Base-by-base conservation (phyloP, 169 alveolate genomes). In the Eimeria sp. region DNA sequence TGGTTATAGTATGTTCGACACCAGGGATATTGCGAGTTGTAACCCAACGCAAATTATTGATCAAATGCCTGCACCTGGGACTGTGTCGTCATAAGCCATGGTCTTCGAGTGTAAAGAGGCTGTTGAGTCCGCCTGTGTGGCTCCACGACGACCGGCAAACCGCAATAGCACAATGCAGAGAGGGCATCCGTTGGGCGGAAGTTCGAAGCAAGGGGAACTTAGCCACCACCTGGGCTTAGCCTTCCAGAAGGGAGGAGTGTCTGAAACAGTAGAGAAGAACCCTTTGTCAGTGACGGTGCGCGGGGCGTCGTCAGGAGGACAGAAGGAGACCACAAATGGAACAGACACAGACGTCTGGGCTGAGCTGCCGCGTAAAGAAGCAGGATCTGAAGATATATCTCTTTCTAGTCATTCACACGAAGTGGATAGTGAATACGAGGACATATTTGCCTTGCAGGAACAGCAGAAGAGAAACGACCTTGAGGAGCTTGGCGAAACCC, bases 271-370 rank as follows among this genome's bases (percentile, higher is more conserved):
- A 6, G 34, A 30, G 22, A 49, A 27, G 6, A 70, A 16, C 3
- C 51, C 80, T 1, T 7, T 16, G 51, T 18, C 4, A 70, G n/a
- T 34, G 11, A 20, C 51, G 18, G 80, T 30, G 80, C 80, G 51
- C n/a, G 27, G n/a, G 70, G 5, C 5, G 27, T 61, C n/a, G 5
- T 4, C 70, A 61, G 70, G n/a, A 20, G 27, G 20, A 61, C n/a
- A 25, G 27, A 7, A 61, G 7, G 70, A 61, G 70, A 25, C 70
- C 51, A 14, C 51, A 70, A 70, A 6, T 34, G 80, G 7, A 70
- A 34, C 30, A 16, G 80, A 70, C 43, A 30, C 65, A 5, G 87
- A 76, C 20, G 87, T 76, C 6, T 76, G 87, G 87, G 87, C 57
- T 76, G 87, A 76, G 34, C 45, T 16, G 16, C 10, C 87, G 51